Conservation (phyloP, 75 land plant genomes). For the Selaginella moellendorffii region DNA sequence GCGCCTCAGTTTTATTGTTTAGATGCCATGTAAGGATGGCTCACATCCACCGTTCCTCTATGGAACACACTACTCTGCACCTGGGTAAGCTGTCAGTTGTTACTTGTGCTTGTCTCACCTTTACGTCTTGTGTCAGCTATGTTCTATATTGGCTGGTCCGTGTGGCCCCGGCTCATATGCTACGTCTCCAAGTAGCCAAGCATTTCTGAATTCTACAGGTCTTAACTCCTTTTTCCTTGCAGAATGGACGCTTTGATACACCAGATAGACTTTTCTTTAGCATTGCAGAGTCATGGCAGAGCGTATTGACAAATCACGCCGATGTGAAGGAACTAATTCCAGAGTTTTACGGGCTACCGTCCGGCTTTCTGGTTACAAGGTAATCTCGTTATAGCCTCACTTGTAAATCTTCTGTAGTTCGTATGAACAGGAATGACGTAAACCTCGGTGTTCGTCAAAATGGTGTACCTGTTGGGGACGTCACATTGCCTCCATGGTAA, state of each 20-base stretch:
- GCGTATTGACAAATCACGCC: slow-evolving; percentile 33
- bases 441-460: slow-evolving; percentile 30
- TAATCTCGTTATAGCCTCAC: not conserved
- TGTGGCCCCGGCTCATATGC: slow-evolving; percentile 43
- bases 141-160: slow-evolving; percentile 45
- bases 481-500: slow-evolving; percentile 29
- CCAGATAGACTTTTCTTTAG: slow-evolving; percentile 37
- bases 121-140: slow-evolving; percentile 20
- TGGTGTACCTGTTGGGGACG: slow-evolving; percentile 31
- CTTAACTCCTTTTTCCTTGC: not conserved
- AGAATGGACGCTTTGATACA: slow-evolving; percentile 44
- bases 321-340: slow-evolving; percentile 40
- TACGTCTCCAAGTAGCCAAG: slow-evolving; percentile 37
- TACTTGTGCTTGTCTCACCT: not conserved
- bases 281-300: slow-evolving; percentile 33
- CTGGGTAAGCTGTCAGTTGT: slow-evolving; percentile 22
- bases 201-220: too few species aligned
- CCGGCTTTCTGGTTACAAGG: slow-evolving; percentile 34
- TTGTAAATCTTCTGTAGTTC: not conserved
- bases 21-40: too few species aligned
- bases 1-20: too few species aligned
- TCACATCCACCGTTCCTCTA: slow-evolving; percentile 31
- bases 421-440: slow-evolving; percentile 20
- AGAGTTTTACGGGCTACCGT: slow-evolving; percentile 30
- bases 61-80: slow-evolving; percentile 46